phyloP scores from a whole-genome alignment of 2,329 filamentous ascomycete species.

The Trichoderma sp. region DNA sequence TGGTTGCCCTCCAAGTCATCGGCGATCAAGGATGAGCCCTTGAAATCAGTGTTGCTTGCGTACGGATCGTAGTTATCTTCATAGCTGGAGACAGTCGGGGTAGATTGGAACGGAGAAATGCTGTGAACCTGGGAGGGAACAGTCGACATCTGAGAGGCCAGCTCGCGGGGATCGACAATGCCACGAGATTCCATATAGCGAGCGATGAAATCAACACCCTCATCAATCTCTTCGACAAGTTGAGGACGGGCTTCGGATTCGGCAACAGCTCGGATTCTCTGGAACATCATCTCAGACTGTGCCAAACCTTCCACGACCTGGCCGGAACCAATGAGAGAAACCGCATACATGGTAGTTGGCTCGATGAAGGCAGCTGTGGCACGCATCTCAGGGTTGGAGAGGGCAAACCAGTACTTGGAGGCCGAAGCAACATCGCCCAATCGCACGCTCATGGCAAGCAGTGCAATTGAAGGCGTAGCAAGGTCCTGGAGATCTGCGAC shows the following conservation, averaged over 20 bases:
- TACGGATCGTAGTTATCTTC: conserved; percentile 92
- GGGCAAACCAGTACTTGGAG: conserved; percentile 75
- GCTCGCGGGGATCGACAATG: conserved; percentile 57
- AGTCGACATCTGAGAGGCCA: conserved; percentile 49
- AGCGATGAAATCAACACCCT: conserved; percentile 71
- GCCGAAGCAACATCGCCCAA: conserved; percentile 77
- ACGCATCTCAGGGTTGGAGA: conserved; percentile 63
- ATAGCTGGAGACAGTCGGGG: conserved; percentile 60
- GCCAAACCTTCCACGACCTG: conserved; percentile 78
- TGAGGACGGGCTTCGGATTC: conserved; percentile 55
- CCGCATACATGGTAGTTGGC: conserved; percentile 85
- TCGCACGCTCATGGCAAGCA: conserved; percentile 85
- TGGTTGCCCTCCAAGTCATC: conserved; percentile 83
- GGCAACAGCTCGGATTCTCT: conserved; percentile 70
- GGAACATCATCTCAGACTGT: conserved; percentile 83
- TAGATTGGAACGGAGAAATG: conserved; percentile 55
- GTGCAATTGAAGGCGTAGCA: conserved; percentile 68
- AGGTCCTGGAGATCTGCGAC: conserved; percentile 49
- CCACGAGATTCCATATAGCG: conserved; percentile 60
- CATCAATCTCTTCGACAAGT: conserved; percentile 78
- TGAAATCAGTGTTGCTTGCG: conserved; percentile 86
- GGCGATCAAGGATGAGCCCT: conserved; percentile 86
- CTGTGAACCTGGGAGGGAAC: conserved; percentile 47
- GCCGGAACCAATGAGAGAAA: conserved; percentile 83
- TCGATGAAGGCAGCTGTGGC: conserved; percentile 72